Conservation (phyloP, 768 basidiomycete species). For the Rhodosporidiobolus sp. region DNA sequence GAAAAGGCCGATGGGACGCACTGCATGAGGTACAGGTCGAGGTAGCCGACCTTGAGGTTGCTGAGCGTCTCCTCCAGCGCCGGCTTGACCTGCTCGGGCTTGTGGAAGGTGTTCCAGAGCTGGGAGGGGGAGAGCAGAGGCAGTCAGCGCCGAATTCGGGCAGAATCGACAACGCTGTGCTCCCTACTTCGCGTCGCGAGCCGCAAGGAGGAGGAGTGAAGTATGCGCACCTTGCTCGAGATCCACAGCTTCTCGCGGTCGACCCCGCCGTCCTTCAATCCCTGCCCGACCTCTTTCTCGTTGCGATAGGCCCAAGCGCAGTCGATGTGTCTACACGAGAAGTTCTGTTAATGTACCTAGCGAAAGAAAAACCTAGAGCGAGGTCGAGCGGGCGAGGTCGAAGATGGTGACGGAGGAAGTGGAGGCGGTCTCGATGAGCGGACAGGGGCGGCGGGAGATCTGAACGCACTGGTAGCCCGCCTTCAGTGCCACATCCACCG, state of each 20-base stretch:
- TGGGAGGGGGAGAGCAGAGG: constrained; percentile 49
- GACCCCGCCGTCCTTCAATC: constrained; percentile 67
- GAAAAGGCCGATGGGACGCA: neutral
- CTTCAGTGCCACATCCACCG: constrained; percentile 55
- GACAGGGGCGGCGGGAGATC: no score
- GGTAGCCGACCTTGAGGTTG: constrained; percentile 68
- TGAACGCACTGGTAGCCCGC: constrained; percentile 58
- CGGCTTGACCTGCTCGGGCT: constrained; percentile 63
- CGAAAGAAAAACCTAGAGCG: no score
- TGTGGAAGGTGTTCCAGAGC: constrained; percentile 74
- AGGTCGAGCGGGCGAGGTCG: neutral
- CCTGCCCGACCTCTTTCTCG: constrained; percentile 60
- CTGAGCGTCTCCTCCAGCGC: constrained; percentile 71
- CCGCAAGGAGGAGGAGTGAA: neutral
- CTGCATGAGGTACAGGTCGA: constrained; percentile 80
- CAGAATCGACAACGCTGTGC: no score
- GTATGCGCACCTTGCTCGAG: constrained; percentile 55
- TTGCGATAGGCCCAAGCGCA: constrained; percentile 67
- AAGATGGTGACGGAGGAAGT: neutral
- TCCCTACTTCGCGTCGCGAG: neutral
- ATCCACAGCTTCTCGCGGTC: constrained; percentile 68
- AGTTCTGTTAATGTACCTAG: no score
- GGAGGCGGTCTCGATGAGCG: constrained; percentile 50
- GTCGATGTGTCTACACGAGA: constrained; percentile 51
- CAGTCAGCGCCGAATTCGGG: fast-evolving